These are phyloP conservation scores for Blastocystis sp. DNA, from an alignment of 352 stramenopile species.

Conservation along the genomic window DNA sequence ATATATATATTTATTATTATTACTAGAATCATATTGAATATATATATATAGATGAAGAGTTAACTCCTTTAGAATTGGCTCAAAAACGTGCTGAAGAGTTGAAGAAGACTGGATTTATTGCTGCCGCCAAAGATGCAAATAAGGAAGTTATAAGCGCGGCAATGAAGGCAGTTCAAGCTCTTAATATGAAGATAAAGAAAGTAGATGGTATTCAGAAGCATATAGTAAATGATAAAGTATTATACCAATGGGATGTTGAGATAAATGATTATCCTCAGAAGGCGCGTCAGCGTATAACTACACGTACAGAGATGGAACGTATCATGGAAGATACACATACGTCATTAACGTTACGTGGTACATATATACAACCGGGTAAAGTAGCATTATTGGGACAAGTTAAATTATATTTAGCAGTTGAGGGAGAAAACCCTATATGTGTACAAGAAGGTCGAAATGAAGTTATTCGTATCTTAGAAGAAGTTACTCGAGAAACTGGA, in stretches of 20 bases:
- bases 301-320: slow-evolving; percentile 47
- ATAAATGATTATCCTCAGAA: slow-evolving; percentile 79
- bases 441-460: no score
- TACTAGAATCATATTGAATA: no score
- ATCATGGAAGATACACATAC: slow-evolving; percentile 63
- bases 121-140: slow-evolving; percentile 46
- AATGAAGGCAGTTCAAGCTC: slow-evolving; percentile 59
- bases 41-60: no score
- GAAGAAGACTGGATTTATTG: slow-evolving; percentile 41
- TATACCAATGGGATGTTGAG: slow-evolving; percentile 67
- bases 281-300: slow-evolving; percentile 53
- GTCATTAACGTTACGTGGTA: slow-evolving; percentile 64
- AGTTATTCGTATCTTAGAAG: no score
- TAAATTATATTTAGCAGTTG: slow-evolving; percentile 56
- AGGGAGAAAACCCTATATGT: no score
- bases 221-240: slow-evolving; percentile 43
- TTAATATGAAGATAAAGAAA: slow-evolving; percentile 49
- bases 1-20: no score
- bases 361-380: slow-evolving; percentile 58
- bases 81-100: slow-evolving; percentile 29
- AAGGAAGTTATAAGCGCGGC: slow-evolving; percentile 56
- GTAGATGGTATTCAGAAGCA: slow-evolving; percentile 28
- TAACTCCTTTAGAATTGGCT: no score
- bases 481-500: no score
- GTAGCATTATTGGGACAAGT: slow-evolving; percentile 59